Percentiles rank a stretch among this genome's conserved stretches.
Conservation (phyloP, 2,329 filamentous ascomycete species). For the Elsinoe perseae region DNA sequence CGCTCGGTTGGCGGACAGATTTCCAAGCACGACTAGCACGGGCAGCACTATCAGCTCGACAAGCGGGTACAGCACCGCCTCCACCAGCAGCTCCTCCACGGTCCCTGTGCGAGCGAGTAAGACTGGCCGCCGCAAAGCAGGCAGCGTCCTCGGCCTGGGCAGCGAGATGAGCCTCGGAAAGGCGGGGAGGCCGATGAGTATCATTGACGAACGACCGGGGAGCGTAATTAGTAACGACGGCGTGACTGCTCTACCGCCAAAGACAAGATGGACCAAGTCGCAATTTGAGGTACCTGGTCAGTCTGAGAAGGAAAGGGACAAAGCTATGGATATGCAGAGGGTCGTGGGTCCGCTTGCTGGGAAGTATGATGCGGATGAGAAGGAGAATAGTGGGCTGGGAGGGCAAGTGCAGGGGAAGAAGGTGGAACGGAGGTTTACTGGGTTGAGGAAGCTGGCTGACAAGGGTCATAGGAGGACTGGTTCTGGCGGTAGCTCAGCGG, state of each 20-base stretch:
- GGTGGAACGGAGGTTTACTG: neutral
- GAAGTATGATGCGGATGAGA: neutral
- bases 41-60: neutral
- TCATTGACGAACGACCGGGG: conserved; percentile 14
- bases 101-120: neutral
- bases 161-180: conserved; percentile 1
- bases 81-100: neutral
- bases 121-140: conserved; percentile 4
- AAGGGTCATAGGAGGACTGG: neutral
- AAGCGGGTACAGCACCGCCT: neutral
- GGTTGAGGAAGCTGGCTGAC: conserved; percentile 7
- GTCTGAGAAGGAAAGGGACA: neutral
- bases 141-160: neutral
- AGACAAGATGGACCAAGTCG: neutral
- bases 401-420: neutral
- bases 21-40: neutral
- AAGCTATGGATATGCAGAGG: conserved; percentile 1
- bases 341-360: neutral
- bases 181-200: conserved; percentile 9
- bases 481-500: neutral
- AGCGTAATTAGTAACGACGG: conserved; percentile 7
- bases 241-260: neutral
- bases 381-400: neutral
- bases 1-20: neutral
- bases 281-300: neutral